Evolutionary conservation across 192 early-diverging fungal genomes (phyloP).

Genomic region (Coemansia sp.): DNA sequence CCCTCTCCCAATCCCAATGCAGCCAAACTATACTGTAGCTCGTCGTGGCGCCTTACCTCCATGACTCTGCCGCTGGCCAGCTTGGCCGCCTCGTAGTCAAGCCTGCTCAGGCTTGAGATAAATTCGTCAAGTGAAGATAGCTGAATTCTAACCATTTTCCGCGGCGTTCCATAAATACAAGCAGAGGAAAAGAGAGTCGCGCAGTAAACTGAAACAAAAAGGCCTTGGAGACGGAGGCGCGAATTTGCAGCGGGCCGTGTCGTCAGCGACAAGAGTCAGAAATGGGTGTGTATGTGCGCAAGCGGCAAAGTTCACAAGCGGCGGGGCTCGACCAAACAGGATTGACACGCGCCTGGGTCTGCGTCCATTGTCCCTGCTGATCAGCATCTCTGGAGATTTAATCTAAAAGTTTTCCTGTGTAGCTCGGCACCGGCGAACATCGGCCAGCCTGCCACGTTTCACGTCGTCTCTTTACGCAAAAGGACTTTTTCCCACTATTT

Average conservation of each 20-base stretch:
- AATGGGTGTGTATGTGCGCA: background rate
- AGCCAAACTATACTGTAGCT: background rate
- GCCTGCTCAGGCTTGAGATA: slow-evolving; percentile 42
- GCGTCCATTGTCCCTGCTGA: no score
- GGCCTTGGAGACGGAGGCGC: background rate
- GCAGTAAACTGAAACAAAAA: slow-evolving; percentile 3
- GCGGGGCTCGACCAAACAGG: background rate
- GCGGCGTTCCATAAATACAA: slow-evolving; percentile 16
- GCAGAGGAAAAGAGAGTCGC: background rate
- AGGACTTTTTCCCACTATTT: no score
- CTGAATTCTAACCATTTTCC: slow-evolving; percentile 45
- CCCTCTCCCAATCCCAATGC: background rate
- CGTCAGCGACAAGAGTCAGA: background rate
- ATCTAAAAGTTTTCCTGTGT: slow-evolving; percentile 30
- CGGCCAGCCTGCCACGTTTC: no score
- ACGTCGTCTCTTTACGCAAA: background rate
- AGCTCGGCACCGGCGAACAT: background rate
- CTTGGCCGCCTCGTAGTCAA: slow-evolving; percentile 54
- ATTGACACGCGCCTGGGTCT: slow-evolving; percentile 4
- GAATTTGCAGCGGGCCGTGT: background rate
- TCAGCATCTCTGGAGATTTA: slow-evolving; percentile 3
- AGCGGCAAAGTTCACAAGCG: background rate
- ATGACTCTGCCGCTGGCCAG: slow-evolving; percentile 53
- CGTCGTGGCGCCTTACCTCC: slow-evolving; percentile 34
- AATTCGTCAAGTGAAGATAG: slow-evolving; percentile 50